Evolutionary conservation across 2,329 filamentous ascomycete species (phyloP).

Genomic region (Neofusicoccum sp.): DNA sequence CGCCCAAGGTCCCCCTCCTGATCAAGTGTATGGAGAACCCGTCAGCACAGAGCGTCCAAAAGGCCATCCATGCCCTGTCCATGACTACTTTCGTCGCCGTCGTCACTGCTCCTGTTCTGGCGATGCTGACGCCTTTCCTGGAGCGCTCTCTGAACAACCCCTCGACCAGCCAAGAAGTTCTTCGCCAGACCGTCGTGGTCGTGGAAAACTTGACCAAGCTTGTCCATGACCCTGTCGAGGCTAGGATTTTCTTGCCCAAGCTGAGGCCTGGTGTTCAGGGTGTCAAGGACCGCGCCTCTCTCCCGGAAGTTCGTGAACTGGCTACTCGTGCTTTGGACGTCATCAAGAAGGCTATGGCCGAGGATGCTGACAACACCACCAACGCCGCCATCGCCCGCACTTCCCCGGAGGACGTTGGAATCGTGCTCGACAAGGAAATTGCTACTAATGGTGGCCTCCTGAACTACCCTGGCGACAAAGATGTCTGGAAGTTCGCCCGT

Average conservation of each 20-base stretch:
- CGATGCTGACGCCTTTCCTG: constrained; percentile 88
- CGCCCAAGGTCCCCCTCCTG: constrained; percentile 84
- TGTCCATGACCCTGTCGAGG: constrained; percentile 93
- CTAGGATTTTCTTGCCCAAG: constrained; percentile 90
- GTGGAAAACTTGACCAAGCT: constrained; percentile 98
- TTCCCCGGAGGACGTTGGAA: constrained; percentile 69
- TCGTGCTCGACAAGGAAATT: constrained; percentile 72
- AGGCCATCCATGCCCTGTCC: constrained; percentile 93
- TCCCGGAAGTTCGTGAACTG: constrained; percentile 91
- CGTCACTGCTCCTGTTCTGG: constrained; percentile 92
- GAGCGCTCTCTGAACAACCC: constrained; percentile 93
- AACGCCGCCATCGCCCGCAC: constrained; percentile 64
- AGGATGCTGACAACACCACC: constrained; percentile 57
- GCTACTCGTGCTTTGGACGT: constrained; percentile 78
- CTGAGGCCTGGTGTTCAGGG: constrained; percentile 89
- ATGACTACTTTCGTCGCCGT: constrained; percentile 98
- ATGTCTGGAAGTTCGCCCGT: constrained; percentile 65
- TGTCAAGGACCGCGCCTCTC: constrained; percentile 81
- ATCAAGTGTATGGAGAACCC: constrained; percentile 96
- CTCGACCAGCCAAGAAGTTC: constrained; percentile 85
- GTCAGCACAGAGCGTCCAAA: constrained; percentile 81
- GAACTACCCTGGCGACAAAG: constrained; percentile 59
- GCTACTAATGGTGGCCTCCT: constrained; percentile 65
- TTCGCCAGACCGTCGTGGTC: constrained; percentile 93
- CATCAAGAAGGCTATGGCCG: constrained; percentile 89